Percentiles rank a stretch among this genome's conserved stretches.
Evolutionary conservation across 805 yeast genomes (phyloP).

Genomic region (Maudiozyma bulderi): DNA sequence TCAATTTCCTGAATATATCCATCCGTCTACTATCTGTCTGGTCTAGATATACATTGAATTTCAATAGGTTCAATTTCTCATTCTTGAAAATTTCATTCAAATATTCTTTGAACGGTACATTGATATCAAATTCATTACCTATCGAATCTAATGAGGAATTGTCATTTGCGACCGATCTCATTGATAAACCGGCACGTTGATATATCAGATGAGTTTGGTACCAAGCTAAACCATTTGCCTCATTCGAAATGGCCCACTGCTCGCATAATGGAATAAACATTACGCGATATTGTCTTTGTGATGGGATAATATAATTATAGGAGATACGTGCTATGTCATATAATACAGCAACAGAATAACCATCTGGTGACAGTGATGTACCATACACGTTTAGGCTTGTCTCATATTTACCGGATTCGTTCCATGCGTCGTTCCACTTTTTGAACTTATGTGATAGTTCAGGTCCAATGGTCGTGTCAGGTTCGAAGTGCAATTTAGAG

Average conservation of each 20-base stretch:
- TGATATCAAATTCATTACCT: slow-evolving; percentile 6
- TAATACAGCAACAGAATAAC: slow-evolving; percentile 20
- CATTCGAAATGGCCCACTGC: slow-evolving; percentile 19
- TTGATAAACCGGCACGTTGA: slow-evolving; percentile 13
- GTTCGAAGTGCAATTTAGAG: slow-evolving; percentile 4
- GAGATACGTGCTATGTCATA: slow-evolving; percentile 23
- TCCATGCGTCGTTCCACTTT: slow-evolving; percentile 20
- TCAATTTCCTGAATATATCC: slow-evolving; percentile 13
- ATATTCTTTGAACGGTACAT: slow-evolving; percentile 14
- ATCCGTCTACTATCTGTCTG: slow-evolving; percentile 10
- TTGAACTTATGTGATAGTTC: slow-evolving; percentile 20
- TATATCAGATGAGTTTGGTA: slow-evolving; percentile 27
- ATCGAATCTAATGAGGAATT: background rate
- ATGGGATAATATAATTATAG: slow-evolving; percentile 22
- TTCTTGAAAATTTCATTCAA: slow-evolving; percentile 12
- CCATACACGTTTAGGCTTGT: slow-evolving; percentile 23
- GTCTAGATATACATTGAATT: slow-evolving; percentile 17
- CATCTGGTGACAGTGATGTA: slow-evolving; percentile 22
- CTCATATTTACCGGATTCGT: slow-evolving; percentile 23
- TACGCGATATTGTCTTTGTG: slow-evolving; percentile 19
- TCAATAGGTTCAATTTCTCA: slow-evolving; percentile 10
- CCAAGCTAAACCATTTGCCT: slow-evolving; percentile 26
- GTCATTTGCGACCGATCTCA: background rate
- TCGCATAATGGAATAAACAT: slow-evolving; percentile 21
- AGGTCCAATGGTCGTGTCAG: slow-evolving; percentile 18